phyloP scores from a whole-genome alignment of 148 eudicot species.

The Polygonum maritimum region DNA sequence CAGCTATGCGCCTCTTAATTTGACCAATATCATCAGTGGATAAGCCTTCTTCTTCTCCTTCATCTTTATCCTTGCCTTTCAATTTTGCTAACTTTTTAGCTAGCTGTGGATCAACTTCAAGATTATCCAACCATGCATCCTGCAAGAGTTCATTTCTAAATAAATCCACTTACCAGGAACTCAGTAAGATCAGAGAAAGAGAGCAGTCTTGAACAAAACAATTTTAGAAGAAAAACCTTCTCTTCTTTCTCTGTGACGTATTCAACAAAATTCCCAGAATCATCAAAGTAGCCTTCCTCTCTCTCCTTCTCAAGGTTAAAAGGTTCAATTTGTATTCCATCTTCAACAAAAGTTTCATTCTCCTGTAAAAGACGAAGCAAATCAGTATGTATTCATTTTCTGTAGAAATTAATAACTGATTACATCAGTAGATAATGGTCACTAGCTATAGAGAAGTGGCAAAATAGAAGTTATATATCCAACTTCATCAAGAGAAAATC shows the following conservation, averaged over 20 bases:
- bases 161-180: background rate
- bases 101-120: constrained; percentile 50
- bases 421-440: background rate
- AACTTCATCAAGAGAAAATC: background rate
- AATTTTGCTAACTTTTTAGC: constrained; percentile 28
- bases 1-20: constrained; percentile 85
- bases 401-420: constrained; percentile 3
- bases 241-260: constrained; percentile 57
- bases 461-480: background rate
- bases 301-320: constrained; percentile 79
- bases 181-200: background rate
- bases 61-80: constrained; percentile 40
- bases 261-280: constrained; percentile 80
- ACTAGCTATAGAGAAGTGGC: background rate
- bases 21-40: constrained; percentile 56
- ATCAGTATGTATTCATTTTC: constrained; percentile 10
- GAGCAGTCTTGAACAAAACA: background rate
- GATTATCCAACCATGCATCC: constrained; percentile 99
- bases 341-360: constrained; percentile 52
- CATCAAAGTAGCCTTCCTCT: constrained; percentile 96
- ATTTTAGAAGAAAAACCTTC: constrained; percentile 37
- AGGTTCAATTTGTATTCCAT: constrained; percentile 71
- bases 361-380: constrained; percentile 41
- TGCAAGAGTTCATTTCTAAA: constrained; percentile 19
- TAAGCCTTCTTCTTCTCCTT: constrained; percentile 41